phyloP scores from a whole-genome alignment of 179 eudicot genomes.

The Patellifolia procumbens region DNA sequence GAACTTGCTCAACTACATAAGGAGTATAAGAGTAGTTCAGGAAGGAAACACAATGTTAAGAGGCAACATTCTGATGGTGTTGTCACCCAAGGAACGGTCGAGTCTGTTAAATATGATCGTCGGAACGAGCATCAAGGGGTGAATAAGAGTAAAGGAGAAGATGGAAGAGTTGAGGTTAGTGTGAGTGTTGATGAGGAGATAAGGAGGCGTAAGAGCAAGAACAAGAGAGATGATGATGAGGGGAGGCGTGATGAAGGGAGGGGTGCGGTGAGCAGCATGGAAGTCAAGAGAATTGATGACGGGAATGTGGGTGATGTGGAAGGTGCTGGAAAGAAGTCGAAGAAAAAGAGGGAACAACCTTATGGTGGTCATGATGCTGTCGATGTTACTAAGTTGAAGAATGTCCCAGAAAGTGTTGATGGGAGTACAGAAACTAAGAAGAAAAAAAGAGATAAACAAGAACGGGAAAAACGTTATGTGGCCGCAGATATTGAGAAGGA shows the following conservation, averaged over 20 bases:
- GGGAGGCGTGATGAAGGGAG: neutral
- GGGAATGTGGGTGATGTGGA: neutral
- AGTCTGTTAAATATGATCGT: neutral
- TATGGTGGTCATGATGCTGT: constrained; percentile 7
- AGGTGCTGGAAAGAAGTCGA: constrained; percentile 9
- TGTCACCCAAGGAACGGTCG: constrained; percentile 8
- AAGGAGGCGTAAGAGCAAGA: constrained; percentile 18
- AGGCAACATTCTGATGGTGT: neutral
- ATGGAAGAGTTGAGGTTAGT: neutral
- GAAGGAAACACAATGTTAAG: constrained; percentile 5
- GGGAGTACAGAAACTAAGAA: neutral
- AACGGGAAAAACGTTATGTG: no score
- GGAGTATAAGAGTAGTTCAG: constrained; percentile 28
- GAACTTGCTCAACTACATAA: constrained; percentile 50
- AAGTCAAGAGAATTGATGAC: neutral
- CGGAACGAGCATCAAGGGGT: constrained; percentile 5
- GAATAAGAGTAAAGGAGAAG: constrained; percentile 12
- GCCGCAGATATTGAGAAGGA: no score
- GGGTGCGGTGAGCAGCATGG: neutral
- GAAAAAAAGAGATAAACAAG: neutral
- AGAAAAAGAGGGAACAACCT: constrained; percentile 6
- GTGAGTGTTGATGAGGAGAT: neutral
- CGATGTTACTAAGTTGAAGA: neutral
- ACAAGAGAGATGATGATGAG: constrained; percentile 9
- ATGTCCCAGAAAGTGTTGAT: neutral